Percentiles rank a stretch among this genome's conserved stretches.
Conservation (phyloP, 2,329 filamentous ascomycete genomes). For the Emericellopsis atlantica region DNA sequence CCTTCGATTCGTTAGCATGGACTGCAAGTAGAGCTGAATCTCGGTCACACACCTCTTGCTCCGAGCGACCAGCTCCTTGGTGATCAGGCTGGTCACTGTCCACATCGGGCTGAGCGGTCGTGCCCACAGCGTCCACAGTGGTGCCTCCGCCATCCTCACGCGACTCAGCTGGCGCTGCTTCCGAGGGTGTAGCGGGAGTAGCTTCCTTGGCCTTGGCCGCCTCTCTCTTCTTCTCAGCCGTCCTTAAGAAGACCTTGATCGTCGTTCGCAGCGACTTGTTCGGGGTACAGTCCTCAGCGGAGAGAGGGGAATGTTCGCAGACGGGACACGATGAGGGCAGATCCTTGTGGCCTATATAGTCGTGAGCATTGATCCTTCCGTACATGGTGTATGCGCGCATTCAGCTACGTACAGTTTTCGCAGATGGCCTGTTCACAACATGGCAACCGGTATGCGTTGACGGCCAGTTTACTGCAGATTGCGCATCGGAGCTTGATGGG, state of each 20-base stretch:
- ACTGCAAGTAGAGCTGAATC: neutral
- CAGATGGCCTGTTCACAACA: slow-evolving; percentile 96
- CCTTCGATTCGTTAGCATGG: neutral
- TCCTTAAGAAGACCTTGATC: slow-evolving; percentile 81
- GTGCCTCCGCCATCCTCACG: no score
- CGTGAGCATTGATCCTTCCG: neutral
- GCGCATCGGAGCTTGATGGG: slow-evolving; percentile 95
- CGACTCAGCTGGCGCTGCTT: slow-evolving; percentile 13
- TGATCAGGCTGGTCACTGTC: neutral
- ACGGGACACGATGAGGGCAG: slow-evolving; percentile 75
- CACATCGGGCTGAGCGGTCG: no score
- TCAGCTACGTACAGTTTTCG: slow-evolving; percentile 34
- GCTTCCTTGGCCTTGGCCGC: slow-evolving; percentile 40
- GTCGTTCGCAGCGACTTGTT: slow-evolving; percentile 89
- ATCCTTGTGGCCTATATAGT: slow-evolving; percentile 53
- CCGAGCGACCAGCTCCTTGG: neutral
- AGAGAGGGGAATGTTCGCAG: slow-evolving; percentile 84
- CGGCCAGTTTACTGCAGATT: slow-evolving; percentile 78
- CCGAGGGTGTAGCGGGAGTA: slow-evolving; percentile 26
- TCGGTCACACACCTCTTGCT: neutral
- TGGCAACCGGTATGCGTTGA: slow-evolving; percentile 82
- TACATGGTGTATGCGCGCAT: neutral
- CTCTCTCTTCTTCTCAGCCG: slow-evolving; percentile 80
- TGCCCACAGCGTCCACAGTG: no score
- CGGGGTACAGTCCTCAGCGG: slow-evolving; percentile 72